Evolutionary conservation across 2,329 filamentous ascomycete species (phyloP), one percentile per base, ranked within the genome.

Genomic region (Epichloe typhina): DNA sequence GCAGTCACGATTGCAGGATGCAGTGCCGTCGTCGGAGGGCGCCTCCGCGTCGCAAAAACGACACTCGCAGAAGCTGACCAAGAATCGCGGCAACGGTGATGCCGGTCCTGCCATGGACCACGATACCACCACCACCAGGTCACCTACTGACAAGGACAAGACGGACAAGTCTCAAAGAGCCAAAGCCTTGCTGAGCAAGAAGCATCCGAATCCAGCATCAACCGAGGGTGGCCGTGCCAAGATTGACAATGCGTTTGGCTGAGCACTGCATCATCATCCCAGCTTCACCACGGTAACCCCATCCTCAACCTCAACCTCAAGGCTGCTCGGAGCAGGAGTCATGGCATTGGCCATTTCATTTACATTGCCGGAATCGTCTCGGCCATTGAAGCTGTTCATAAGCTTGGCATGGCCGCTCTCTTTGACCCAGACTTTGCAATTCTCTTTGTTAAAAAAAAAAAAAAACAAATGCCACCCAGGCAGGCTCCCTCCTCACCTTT

Each of bases 41-140:
- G 51, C 54, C 17, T 53, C 52, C 12, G 53, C 56, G 21, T 55
- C 58, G 7, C 55, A 56, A 31, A 71, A 66, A 53, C 62, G 66
- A n/a, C 62, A 63, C 45, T 67, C 64, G 37, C 66, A 65, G 48
- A 72, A 72, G 56, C 60, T 73, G 36, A 67, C 63, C 19, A 74
- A 74, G 59, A 62, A 55, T 48, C 66, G 69, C 26, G 64, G 61
- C 26, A 67, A 58, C 52, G 69, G 63, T 56, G 69, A 70, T 35
- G 57, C 56, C 11, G 59, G 26, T 31, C 8, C 55, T 33, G 50
- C 56, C 11, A 23, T 17, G 19, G 68, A 70, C 48, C 38, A 31
- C 52, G 31, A 40, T 53, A n/a, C 7, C 7, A 8, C n/a, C 7
- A 8, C n/a, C 17, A 3, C 53, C 49, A 35, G 56, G 61, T 9